Evolutionary conservation across 306 rosid genomes (phyloP), one percentile per base, ranked within the genome.

Genomic region (Cucurbita moschata): DNA sequence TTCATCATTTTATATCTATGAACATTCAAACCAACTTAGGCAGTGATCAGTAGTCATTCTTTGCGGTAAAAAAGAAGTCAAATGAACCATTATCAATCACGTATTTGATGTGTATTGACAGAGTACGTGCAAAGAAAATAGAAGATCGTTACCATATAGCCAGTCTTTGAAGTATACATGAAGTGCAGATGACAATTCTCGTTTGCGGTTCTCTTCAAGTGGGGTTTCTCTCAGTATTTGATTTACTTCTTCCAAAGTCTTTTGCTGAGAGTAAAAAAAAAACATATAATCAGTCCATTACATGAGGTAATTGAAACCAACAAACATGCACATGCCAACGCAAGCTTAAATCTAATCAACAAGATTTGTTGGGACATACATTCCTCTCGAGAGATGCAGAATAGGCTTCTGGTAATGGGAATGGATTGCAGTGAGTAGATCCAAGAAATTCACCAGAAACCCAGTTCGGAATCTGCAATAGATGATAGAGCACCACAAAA

Each of bases 151-250:
- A 91, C 97, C 96, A 65, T 95, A 91, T 84, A 95, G 83, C 97
- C 99, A 95, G 78, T 95, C 99, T 84, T 83, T 95, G 83, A 95
- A 95, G 84, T 88, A 87, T 68, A 87, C 87, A 74, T 95, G 99
- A 57, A 95, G 92, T 1, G 99, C 99, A 44, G 88, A 82, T 59
- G 97, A 91, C 80, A 95, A 80, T 76, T 95, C 99, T 35, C 92
- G 88, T 77, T 84, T 91, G 40, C 92, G 94, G 64, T 74, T 89
- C 57, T 95, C 99, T 82, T 95, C 97, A 39, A 95, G 90, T 16
- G 97, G 85, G 53, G 92, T 89, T 82, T 95, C 99, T 60, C 85
- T 82, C 82, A 95, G 78, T 71, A 84, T 82, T 76, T 91, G 90
- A 83, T 81, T 85, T 77, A 88, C 80, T 81, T 91, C 99, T 79